Evolutionary conservation across 192 early-diverging fungal species (phyloP).

Genomic region (Coemansia sp.): DNA sequence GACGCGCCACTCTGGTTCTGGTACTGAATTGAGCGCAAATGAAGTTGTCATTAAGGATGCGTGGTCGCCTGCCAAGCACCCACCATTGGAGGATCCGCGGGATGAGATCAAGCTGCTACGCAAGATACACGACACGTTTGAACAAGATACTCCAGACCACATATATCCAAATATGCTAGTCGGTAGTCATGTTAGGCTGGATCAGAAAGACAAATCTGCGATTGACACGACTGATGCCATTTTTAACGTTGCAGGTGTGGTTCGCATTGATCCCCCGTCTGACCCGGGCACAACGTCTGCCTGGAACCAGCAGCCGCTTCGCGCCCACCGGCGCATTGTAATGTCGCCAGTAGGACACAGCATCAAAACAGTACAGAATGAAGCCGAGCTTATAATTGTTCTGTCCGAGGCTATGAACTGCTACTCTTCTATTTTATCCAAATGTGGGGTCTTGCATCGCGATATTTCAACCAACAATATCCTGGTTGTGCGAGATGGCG

Average conservation of each 20-base stretch:
- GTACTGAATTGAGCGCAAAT: not conserved
- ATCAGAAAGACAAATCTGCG: not conserved
- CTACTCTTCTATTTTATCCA: conserved; percentile 11
- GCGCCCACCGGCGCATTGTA: conserved; percentile 15
- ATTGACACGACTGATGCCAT: conserved; percentile 3
- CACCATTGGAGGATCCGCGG: not conserved
- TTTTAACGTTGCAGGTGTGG: not conserved
- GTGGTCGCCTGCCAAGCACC: not conserved
- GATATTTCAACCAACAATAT: conserved; percentile 35
- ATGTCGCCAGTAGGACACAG: conserved; percentile 10
- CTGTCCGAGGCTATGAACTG: conserved; percentile 23
- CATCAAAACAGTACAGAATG: conserved; percentile 1
- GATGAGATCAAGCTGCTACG: conserved; percentile 2
- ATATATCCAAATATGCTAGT: not conserved
- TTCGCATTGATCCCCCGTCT: not conserved
- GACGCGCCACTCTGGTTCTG: not conserved
- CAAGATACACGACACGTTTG: not conserved
- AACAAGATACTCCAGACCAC: not conserved
- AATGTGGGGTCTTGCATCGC: conserved; percentile 22
- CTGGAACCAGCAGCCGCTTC: not conserved
- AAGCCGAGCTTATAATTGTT: conserved; percentile 19
- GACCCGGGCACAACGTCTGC: no score
- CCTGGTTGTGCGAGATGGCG: conserved; percentile 6
- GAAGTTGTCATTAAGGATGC: conserved; percentile 14
- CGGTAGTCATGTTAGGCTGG: conserved; percentile 1